These are phyloP conservation scores for Fraxinus floribunda DNA, from an alignment of 305 asterid genomes.

Conservation along the genomic window DNA sequence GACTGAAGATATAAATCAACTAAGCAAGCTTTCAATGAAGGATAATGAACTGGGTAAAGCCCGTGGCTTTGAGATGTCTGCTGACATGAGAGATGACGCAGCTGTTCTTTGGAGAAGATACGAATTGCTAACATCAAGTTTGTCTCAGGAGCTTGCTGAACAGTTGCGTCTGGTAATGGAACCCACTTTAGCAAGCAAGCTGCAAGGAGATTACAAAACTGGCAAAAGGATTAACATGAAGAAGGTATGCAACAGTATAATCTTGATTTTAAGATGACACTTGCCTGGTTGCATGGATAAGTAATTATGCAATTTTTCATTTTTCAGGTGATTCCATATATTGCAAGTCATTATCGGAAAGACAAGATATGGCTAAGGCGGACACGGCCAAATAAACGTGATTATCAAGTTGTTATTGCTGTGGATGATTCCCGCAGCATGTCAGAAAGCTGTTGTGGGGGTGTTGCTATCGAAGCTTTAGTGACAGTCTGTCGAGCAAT, in stretches of 20 bases:
- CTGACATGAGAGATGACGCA: slow-evolving; percentile 55
- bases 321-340: slow-evolving; percentile 76
- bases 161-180: slow-evolving; percentile 96
- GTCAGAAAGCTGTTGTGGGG: slow-evolving; percentile 79
- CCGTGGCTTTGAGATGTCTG: slow-evolving; percentile 39
- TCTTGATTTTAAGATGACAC: not conserved
- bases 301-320: not conserved
- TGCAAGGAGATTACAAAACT: slow-evolving; percentile 94
- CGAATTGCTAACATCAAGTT: slow-evolving; percentile 65
- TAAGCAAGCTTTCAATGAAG: slow-evolving; percentile 33
- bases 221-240: slow-evolving; percentile 97
- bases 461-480: slow-evolving; percentile 85
- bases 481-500: slow-evolving; percentile 95
- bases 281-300: not conserved
- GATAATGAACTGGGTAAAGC: slow-evolving; percentile 64
- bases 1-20: slow-evolving; percentile 49
- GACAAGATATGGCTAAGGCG: slow-evolving; percentile 97
- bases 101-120: slow-evolving; percentile 73
- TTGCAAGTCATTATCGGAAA: slow-evolving; percentile 89
- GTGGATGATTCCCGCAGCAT: slow-evolving; percentile 96
- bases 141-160: slow-evolving; percentile 90
- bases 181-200: slow-evolving; percentile 95
- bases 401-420: slow-evolving; percentile 91
- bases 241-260: slow-evolving; percentile 46
- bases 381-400: slow-evolving; percentile 86